phyloP scores from a whole-genome alignment of 1,284 basidiomycete genomes.

The Fomitopsis schrenkii region DNA sequence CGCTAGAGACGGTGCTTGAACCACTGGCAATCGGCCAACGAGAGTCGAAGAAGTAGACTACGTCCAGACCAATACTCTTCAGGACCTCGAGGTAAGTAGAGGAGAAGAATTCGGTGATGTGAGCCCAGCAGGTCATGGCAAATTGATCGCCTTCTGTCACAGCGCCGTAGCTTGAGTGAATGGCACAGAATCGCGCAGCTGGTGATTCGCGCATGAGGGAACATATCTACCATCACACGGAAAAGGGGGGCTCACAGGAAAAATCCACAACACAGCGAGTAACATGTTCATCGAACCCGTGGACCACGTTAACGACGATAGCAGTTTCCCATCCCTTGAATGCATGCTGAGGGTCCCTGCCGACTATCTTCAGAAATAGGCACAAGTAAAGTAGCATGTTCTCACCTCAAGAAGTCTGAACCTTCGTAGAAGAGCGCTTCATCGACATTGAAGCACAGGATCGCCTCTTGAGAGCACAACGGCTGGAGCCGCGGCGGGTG shows the following conservation, averaged over 20 bases:
- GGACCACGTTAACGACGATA: constrained; percentile 24
- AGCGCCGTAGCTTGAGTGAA: constrained; percentile 20
- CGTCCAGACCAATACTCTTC: constrained; percentile 20
- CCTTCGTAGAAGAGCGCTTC: constrained; percentile 24
- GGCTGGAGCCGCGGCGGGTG: constrained; percentile 26
- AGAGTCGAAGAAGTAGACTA: constrained; percentile 22
- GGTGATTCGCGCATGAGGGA: not conserved
- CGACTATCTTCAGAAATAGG: not conserved
- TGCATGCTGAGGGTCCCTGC: constrained; percentile 9
- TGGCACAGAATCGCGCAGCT: constrained; percentile 25
- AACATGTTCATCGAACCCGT: constrained; percentile 17
- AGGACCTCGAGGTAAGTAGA: constrained; percentile 26
- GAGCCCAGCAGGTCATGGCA: constrained; percentile 14
- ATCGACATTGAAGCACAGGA: constrained; percentile 27
- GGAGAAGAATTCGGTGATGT: constrained; percentile 25
- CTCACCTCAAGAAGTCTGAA: constrained; percentile 21
- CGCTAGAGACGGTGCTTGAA: constrained; percentile 7
- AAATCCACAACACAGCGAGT: constrained; percentile 22
- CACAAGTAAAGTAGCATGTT: not conserved
- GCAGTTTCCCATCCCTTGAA: constrained; percentile 27
- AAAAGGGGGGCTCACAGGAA: constrained; percentile 15
- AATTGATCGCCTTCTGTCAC: constrained; percentile 17
- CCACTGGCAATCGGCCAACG: constrained; percentile 11
- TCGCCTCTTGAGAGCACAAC: constrained; percentile 27
- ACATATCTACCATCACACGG: not conserved